Conservation (phyloP, 148 eudicot species). For the Rhododendron kiyosumense region DNA sequence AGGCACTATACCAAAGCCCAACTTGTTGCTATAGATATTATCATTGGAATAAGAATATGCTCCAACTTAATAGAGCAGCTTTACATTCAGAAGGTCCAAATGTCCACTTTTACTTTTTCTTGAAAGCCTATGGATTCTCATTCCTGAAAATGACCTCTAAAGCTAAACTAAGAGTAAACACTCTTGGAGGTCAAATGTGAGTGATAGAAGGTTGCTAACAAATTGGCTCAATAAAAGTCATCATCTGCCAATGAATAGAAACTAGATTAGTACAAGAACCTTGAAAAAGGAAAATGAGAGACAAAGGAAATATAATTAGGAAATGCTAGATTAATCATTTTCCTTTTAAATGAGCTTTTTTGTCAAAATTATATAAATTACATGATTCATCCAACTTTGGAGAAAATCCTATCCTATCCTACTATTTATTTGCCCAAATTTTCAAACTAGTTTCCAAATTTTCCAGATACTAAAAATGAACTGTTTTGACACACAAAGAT, state of each 20-base stretch:
- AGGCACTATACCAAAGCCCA: neutral
- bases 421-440: neutral
- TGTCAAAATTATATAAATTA: no score
- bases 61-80: slow-evolving; percentile 1
- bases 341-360: neutral
- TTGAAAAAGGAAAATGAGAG: neutral
- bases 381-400: neutral
- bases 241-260: neutral
- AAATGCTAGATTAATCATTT: neutral
- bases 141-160: slow-evolving; percentile 1
- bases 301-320: neutral
- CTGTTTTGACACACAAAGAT: neutral
- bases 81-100: neutral
- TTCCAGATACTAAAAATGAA: neutral
- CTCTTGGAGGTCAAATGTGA: neutral
- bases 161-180: neutral
- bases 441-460: neutral
- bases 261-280: neutral
- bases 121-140: neutral
- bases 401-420: neutral
- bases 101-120: neutral
- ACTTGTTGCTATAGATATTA: neutral
- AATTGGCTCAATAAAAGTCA: neutral
- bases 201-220: neutral
- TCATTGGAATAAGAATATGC: neutral